Percentiles rank a stretch among this genome's conserved stretches.
These are phyloP conservation scores for Saccharomycopsis malanga DNA, from an alignment of 805 yeast species.

Conservation along the genomic window DNA sequence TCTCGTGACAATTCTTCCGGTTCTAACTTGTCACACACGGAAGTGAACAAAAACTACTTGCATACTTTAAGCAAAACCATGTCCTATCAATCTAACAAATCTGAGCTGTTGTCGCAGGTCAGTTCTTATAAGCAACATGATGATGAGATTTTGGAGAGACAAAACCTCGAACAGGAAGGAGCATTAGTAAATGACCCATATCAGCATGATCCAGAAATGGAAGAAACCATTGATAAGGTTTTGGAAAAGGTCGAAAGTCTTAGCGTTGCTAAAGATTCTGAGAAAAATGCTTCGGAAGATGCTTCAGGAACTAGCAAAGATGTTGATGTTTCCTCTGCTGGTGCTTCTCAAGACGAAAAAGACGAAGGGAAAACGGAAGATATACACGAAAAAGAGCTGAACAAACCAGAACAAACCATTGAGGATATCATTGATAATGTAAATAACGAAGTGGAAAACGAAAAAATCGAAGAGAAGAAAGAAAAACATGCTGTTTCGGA, in stretches of 20 bases:
- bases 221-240: conserved; percentile 16
- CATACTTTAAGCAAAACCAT: conserved; percentile 19
- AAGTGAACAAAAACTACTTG: conserved; percentile 15
- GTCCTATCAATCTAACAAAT: conserved; percentile 16
- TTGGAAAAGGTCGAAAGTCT: conserved; percentile 19
- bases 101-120: conserved; percentile 5
- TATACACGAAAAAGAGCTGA: neutral
- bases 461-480: neutral
- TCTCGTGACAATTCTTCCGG: conserved; percentile 8
- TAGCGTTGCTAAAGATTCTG: conserved; percentile 4
- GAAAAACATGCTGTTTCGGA: neutral
- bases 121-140: conserved; percentile 21
- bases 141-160: conserved; percentile 26
- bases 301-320: conserved; percentile 15
- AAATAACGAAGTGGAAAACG: conserved; percentile 6
- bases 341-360: too few relatives aligned
- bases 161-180: conserved; percentile 48
- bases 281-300: conserved; percentile 20
- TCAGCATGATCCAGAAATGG: conserved; percentile 22
- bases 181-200: conserved; percentile 40
- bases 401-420: conserved; percentile 4
- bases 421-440: conserved; percentile 12
- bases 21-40: conserved; percentile 4
- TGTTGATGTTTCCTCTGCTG: neutral
- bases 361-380: too few relatives aligned